phyloP scores from a whole-genome alignment of 2,329 filamentous ascomycete genomes.

The Colletotrichum orchidophilum region DNA sequence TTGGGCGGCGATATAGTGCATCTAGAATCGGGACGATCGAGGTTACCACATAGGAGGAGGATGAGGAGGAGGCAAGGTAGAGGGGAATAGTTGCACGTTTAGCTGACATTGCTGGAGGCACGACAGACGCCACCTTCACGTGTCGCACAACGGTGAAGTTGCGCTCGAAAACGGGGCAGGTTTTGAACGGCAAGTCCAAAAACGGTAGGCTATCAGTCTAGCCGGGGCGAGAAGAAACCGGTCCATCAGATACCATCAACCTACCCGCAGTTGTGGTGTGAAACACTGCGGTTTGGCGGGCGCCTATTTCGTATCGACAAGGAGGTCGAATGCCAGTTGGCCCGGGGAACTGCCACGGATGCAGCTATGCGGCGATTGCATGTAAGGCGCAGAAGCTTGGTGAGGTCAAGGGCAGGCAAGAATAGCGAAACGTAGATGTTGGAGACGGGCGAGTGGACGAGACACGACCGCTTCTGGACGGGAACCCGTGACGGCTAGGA shows the following conservation, averaged over 20 bases:
- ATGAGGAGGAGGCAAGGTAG: background rate
- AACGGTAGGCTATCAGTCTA: background rate
- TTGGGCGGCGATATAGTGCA: background rate
- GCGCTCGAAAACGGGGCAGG: background rate
- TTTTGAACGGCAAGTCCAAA: background rate
- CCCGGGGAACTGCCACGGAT: slow-evolving; percentile 22
- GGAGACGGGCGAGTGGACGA: slow-evolving; percentile 16
- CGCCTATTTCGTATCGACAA: slow-evolving; percentile 15
- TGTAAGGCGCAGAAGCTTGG: background rate
- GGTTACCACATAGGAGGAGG: background rate
- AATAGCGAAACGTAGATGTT: slow-evolving; percentile 15
- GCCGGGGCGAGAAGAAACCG: background rate
- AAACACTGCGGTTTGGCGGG: slow-evolving; percentile 17
- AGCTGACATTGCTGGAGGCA: slow-evolving; percentile 1
- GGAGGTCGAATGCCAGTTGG: slow-evolving; percentile 3
- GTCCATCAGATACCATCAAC: background rate
- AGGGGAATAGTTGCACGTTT: background rate
- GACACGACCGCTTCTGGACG: background rate
- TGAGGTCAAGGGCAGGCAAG: background rate
- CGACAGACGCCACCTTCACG: slow-evolving; percentile 20
- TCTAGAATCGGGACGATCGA: slow-evolving; percentile 20
- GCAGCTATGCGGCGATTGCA: slow-evolving; percentile 13
- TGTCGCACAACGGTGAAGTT: background rate
- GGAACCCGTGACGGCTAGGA: slow-evolving; percentile 6
- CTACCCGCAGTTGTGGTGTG: background rate